Conservation (phyloP, 2,329 filamentous ascomycete genomes). For the Alternaria hordeiaustralica region DNA sequence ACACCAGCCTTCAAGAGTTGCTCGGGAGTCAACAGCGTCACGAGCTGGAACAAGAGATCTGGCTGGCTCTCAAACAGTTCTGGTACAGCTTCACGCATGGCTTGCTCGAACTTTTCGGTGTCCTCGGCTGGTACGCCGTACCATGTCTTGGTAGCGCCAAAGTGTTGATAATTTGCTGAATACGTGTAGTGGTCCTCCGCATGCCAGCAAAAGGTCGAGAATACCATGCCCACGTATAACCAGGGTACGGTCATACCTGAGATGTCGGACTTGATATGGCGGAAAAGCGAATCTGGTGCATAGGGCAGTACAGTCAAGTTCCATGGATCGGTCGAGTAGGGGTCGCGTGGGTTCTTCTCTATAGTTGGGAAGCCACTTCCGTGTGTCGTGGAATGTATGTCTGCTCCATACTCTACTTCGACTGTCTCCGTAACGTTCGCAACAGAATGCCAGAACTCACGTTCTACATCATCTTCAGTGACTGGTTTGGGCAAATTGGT, state of each 20-base stretch:
- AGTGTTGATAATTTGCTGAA: conserved; percentile 97
- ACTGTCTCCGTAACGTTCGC: conserved; percentile 94
- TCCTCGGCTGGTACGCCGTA: conserved; percentile 96
- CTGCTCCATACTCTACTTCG: conserved; percentile 96
- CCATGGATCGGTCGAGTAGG: conserved; percentile 90
- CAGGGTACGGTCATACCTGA: conserved; percentile 99
- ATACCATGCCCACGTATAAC: conserved; percentile 99
- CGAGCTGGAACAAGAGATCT: conserved; percentile 93
- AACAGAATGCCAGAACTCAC: conserved; percentile 95
- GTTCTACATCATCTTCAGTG: conserved; percentile 93
- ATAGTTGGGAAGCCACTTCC: conserved; percentile 96
- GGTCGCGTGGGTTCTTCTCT: conserved; percentile 85
- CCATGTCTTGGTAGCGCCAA: conserved; percentile 98
- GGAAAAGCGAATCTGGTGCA: conserved; percentile 88
- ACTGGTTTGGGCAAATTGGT: conserved; percentile 81
- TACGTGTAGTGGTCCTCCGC: conserved; percentile 99
- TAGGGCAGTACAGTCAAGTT: conserved; percentile 93
- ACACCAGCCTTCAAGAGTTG: conserved; percentile 93
- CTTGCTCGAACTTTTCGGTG: conserved; percentile 91
- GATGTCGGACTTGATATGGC: conserved; percentile 97
- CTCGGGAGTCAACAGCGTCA: conserved; percentile 93
- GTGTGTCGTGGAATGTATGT: conserved; percentile 97
- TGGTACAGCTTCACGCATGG: conserved; percentile 93
- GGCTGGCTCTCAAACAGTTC: conserved; percentile 97
- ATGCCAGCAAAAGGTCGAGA: conserved; percentile 99